Percentiles rank a stretch among this genome's conserved stretches.
phyloP scores from a whole-genome alignment of 2,329 filamentous ascomycete genomes.

The Zymoseptoria brevis region DNA sequence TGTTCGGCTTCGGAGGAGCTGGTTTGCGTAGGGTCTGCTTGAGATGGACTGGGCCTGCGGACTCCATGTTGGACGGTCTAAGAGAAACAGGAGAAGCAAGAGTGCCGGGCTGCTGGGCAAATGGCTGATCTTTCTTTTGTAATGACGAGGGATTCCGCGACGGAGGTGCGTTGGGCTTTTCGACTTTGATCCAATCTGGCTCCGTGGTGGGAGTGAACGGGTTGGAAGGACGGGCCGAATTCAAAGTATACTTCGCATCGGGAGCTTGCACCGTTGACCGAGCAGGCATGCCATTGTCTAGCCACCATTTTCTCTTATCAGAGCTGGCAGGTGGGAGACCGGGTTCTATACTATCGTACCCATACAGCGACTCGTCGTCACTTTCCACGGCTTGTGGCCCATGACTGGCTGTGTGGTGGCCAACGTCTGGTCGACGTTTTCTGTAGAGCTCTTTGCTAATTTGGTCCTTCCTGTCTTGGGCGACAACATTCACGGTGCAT shows the following conservation, averaged over 20 bases:
- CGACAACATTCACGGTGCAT: slow-evolving; percentile 70
- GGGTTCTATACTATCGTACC: slow-evolving; percentile 75
- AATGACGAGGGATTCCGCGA: slow-evolving; percentile 14
- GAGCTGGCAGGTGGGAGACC: slow-evolving; percentile 59
- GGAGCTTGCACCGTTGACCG: slow-evolving; percentile 65
- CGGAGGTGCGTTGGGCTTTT: slow-evolving; percentile 22
- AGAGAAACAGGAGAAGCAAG: slow-evolving; percentile 1
- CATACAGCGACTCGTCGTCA: slow-evolving; percentile 72
- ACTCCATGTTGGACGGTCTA: slow-evolving; percentile 6
- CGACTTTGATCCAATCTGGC: slow-evolving; percentile 68
- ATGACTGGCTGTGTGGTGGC: slow-evolving; percentile 49
- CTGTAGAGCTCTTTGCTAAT: slow-evolving; percentile 70
- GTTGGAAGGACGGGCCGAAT: slow-evolving; percentile 68
- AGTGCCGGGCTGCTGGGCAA: slow-evolving; percentile 4
- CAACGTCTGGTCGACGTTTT: slow-evolving; percentile 57
- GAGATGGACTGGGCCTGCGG: slow-evolving; percentile 7
- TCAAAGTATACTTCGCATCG: slow-evolving; percentile 54
- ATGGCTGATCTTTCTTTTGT: slow-evolving; percentile 1
- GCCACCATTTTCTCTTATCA: slow-evolving; percentile 57
- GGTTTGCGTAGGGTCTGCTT: slow-evolving; percentile 28
- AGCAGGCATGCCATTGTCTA: slow-evolving; percentile 61
- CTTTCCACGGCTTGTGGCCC: slow-evolving; percentile 48
- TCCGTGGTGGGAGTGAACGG: slow-evolving; percentile 69
- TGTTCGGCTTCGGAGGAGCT: slow-evolving; percentile 30
- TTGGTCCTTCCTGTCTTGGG: slow-evolving; percentile 63